Evolutionary conservation across 257 asterid species (phyloP).

Genomic region (Penstemon davidsonii): DNA sequence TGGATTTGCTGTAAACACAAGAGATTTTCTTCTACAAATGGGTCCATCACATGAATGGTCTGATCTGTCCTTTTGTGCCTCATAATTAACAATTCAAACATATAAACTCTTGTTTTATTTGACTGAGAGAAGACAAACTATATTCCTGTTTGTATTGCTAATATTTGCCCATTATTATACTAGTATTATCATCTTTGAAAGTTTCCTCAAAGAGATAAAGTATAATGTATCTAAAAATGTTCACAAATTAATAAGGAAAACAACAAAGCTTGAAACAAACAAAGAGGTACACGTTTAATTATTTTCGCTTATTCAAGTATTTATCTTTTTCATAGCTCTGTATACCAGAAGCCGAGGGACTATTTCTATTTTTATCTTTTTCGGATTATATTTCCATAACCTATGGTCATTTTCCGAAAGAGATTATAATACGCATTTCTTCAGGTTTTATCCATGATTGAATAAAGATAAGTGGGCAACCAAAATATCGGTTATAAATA

Average conservation of each 20-base stretch:
- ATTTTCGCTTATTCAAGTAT: too few species aligned
- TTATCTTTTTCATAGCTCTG: too few species aligned
- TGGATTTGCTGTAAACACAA: constrained; percentile 17
- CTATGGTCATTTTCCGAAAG: too few species aligned
- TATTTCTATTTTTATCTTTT: too few species aligned
- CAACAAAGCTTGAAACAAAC: constrained; percentile 6
- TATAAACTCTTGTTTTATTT: constrained; percentile 35
- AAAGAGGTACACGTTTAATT: constrained; percentile 9
- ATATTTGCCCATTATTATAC: constrained; percentile 26
- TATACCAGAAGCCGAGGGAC: too few species aligned
- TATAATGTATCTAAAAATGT: not conserved
- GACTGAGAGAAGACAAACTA: constrained; percentile 33
- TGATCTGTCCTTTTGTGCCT: constrained; percentile 30
- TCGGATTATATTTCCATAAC: too few species aligned
- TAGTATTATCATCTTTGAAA: not conserved
- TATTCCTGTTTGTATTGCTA: constrained; percentile 35
- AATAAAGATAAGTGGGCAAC: too few species aligned
- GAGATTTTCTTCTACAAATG: constrained; percentile 28
- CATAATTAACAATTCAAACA: constrained; percentile 21
- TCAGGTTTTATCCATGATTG: too few species aligned
- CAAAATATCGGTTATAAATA: too few species aligned
- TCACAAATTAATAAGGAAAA: not conserved
- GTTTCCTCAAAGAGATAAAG: constrained; percentile 12
- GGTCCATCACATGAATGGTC: constrained; percentile 48
- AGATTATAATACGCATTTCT: too few species aligned